A percentile compares a stretch with the other conserved stretches of the same genome.
Evolutionary conservation across 345 rosid genomes (phyloP).

Genomic region (Salix arbutifolia): DNA sequence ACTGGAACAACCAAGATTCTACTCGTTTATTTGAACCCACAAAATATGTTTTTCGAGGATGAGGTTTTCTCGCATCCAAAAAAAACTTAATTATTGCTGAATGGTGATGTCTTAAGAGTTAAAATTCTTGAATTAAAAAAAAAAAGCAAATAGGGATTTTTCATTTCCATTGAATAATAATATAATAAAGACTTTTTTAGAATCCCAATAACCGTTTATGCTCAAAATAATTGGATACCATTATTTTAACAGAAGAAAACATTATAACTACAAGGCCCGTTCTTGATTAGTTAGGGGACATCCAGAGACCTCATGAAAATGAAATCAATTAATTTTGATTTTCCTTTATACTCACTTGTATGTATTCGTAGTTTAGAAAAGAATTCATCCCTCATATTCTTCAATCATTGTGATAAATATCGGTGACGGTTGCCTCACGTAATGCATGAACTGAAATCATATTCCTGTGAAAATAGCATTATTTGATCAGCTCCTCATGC

Average conservation of each 20-base stretch:
- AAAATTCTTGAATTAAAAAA: too few species aligned
- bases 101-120: too few species aligned
- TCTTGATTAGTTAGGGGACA: conserved; percentile 50
- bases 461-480: not conserved
- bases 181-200: not conserved
- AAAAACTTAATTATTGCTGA: too few species aligned
- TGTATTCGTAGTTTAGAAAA: conserved; percentile 22
- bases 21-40: too few species aligned
- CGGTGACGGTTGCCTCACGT: conserved; percentile 41
- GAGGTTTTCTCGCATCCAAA: too few species aligned
- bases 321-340: conserved; percentile 47
- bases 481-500: not conserved
- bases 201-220: not conserved
- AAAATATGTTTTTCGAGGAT: too few species aligned
- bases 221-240: not conserved
- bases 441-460: conserved; percentile 9
- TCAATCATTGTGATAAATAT: conserved; percentile 4
- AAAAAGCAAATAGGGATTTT: too few species aligned
- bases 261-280: conserved; percentile 30
- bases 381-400: conserved; percentile 16
- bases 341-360: conserved; percentile 40
- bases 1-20: too few species aligned
- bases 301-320: conserved; percentile 37
- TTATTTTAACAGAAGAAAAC: conserved; percentile 11
- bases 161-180: too few species aligned